These are phyloP conservation scores for Phlebopus sp. DNA, from an alignment of 1,284 basidiomycete genomes.

Conservation along the genomic window DNA sequence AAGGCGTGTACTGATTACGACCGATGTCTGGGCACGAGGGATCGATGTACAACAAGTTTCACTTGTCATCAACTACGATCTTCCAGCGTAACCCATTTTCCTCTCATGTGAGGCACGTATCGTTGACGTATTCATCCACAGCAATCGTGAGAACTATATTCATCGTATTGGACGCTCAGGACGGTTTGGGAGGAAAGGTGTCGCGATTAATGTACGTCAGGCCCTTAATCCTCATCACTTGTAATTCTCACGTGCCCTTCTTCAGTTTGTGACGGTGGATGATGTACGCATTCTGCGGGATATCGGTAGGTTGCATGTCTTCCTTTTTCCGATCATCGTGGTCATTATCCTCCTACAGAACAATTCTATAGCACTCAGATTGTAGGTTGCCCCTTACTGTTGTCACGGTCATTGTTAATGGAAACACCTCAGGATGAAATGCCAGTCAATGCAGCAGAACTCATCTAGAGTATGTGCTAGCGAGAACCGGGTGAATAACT, in stretches of 20 bases:
- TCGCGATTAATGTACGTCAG: conserved; percentile 77
- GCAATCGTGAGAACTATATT: conserved; percentile 98
- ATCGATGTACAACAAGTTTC: conserved; percentile 99
- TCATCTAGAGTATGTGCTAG: conserved; percentile 51
- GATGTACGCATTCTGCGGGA: conserved; percentile 89
- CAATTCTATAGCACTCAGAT: conserved; percentile 90
- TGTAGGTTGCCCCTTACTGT: conserved; percentile 42
- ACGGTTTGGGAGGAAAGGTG: conserved; percentile 93
- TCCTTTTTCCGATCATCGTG: conserved; percentile 2
- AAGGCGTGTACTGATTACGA: conserved; percentile 92
- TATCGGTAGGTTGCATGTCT: conserved; percentile 59
- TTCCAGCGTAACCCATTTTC: conserved; percentile 70
- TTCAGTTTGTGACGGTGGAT: conserved; percentile 86
- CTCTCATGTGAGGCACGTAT: conserved; percentile 9
- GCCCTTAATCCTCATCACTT: conserved; percentile 1
- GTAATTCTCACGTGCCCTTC: conserved; percentile 10
- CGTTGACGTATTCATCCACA: conserved; percentile 31
- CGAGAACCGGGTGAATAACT: conserved; percentile 3
- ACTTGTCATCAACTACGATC: conserved; percentile 96
- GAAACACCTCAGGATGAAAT: conserved; percentile 74
- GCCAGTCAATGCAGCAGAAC: conserved; percentile 89
- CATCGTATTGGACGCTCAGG: conserved; percentile 96
- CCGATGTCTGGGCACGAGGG: conserved; percentile 98
- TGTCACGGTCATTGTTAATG: conserved; percentile 6
- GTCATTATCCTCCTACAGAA: conserved; percentile 44